A percentile compares a stretch with the other conserved stretches of the same genome.
phyloP scores from a whole-genome alignment of 805 yeast genomes.

The Schwanniomyces sp. region DNA sequence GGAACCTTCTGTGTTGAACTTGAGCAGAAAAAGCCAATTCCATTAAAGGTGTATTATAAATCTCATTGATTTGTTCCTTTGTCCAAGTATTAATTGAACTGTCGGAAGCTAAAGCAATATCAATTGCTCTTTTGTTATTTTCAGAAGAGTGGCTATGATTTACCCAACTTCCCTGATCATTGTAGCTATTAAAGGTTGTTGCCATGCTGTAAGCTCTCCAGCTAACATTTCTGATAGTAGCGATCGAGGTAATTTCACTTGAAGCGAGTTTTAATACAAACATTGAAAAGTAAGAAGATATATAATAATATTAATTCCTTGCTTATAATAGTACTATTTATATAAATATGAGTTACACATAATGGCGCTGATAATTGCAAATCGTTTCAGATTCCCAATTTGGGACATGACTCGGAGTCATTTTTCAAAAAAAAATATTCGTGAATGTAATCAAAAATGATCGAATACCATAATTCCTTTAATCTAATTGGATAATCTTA shows the following conservation, averaged over 20 bases:
- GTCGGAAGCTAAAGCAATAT: constrained; percentile 10
- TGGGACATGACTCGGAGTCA: constrained; percentile 1
- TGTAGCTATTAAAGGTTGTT: neutral
- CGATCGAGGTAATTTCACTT: neutral
- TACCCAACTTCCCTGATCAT: neutral
- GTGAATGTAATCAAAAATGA: neutral
- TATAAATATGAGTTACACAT: neutral
- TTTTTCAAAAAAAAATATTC: neutral
- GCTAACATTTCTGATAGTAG: neutral
- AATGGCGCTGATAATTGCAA: neutral
- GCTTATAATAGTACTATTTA: neutral
- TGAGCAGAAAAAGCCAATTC: constrained; percentile 63
- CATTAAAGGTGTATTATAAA: constrained; percentile 65
- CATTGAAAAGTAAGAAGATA: too few species aligned
- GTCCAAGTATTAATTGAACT: constrained; percentile 51
- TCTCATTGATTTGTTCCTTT: constrained; percentile 54
- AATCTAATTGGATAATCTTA: neutral
- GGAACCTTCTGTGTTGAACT: constrained; percentile 62
- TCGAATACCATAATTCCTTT: neutral
- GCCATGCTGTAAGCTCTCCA: neutral
- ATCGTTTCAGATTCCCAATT: neutral
- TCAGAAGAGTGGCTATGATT: neutral
- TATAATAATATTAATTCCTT: too few species aligned
- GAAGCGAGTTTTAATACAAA: too few species aligned
- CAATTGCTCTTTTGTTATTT: constrained; percentile 8